Percentiles rank a stretch among this genome's conserved stretches.
phyloP scores from a whole-genome alignment of 257 asterid species.

The Primulina tabacum region DNA sequence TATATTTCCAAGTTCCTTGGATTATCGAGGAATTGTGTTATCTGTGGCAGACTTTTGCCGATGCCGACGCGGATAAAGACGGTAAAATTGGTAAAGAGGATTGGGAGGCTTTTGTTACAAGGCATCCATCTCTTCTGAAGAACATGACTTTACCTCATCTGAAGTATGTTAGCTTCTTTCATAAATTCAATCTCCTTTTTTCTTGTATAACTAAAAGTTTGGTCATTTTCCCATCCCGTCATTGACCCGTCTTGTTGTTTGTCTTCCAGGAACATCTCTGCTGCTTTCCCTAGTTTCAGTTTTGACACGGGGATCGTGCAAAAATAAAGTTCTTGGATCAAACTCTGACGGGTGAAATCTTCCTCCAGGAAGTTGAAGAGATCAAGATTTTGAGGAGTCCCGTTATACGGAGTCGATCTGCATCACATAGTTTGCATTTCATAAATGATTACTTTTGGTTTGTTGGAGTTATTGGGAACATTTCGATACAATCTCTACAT shows the following conservation, averaged over 20 bases:
- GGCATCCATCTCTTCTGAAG: conserved; percentile 72
- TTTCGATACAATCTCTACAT: no score
- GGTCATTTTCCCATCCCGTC: no score
- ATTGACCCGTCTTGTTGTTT: conserved; percentile 2
- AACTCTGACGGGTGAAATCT: neutral
- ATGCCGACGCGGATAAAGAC: conserved; percentile 73
- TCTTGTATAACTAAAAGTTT: no score
- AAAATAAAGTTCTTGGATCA: no score
- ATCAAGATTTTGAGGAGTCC: no score
- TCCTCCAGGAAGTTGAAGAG: neutral
- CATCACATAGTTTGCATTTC: neutral
- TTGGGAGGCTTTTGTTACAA: conserved; percentile 64
- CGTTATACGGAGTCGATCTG: neutral
- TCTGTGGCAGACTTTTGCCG: conserved; percentile 63
- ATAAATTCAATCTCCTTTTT: no score
- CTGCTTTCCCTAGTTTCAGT: conserved; percentile 51
- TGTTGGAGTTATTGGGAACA: no score
- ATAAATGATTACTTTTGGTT: no score
- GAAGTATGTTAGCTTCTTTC: conserved; percentile 40
- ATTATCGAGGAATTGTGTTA: no score
- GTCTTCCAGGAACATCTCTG: conserved; percentile 53
- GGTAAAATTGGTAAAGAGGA: conserved; percentile 73
- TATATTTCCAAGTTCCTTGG: neutral
- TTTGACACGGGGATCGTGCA: no score
- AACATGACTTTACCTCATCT: conserved; percentile 90